Conservation (phyloP, 192 early-diverging fungal species). For the Rhizoclosmatium globosum region DNA sequence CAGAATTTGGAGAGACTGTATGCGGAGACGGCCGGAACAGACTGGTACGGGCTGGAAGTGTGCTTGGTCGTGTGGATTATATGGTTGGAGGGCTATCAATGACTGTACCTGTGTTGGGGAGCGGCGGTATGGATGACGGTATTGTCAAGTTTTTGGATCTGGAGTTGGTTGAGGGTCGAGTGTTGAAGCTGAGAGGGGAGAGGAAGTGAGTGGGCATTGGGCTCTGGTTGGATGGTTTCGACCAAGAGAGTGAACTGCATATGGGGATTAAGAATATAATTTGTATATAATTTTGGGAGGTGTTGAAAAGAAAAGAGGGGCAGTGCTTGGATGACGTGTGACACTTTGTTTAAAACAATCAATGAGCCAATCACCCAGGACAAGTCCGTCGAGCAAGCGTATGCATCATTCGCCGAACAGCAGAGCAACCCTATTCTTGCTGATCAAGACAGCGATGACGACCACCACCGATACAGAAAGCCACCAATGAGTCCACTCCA, state of each 20-base stretch:
- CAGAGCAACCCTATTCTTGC: too few species aligned
- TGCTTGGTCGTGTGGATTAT: slow-evolving; percentile 31
- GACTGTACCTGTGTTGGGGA: neutral
- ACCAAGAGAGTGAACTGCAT: neutral
- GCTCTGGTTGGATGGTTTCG: slow-evolving; percentile 23
- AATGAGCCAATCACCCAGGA: too few species aligned
- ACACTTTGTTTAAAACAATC: too few species aligned
- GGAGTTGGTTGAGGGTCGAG: slow-evolving; percentile 33
- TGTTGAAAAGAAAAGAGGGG: too few species aligned
- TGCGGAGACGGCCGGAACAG: slow-evolving; percentile 25
- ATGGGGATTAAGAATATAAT: too few species aligned
- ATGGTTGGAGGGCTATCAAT: slow-evolving; percentile 12
- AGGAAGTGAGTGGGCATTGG: slow-evolving; percentile 42
- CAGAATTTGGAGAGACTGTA: slow-evolving; percentile 15
- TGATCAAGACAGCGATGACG: too few species aligned
- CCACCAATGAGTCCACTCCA: too few species aligned
- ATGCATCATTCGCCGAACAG: too few species aligned
- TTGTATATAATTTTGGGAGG: too few species aligned
- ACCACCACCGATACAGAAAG: too few species aligned
- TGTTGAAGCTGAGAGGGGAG: slow-evolving; percentile 8
- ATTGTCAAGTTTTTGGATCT: slow-evolving; percentile 24
- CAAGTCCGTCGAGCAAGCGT: too few species aligned
- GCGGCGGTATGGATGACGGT: slow-evolving; percentile 1
- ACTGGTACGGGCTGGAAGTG: slow-evolving; percentile 30
- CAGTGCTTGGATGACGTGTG: too few species aligned